Evolutionary conservation across 2,329 filamentous ascomycete genomes (phyloP).

Genomic region (Cordyceps militaris): DNA sequence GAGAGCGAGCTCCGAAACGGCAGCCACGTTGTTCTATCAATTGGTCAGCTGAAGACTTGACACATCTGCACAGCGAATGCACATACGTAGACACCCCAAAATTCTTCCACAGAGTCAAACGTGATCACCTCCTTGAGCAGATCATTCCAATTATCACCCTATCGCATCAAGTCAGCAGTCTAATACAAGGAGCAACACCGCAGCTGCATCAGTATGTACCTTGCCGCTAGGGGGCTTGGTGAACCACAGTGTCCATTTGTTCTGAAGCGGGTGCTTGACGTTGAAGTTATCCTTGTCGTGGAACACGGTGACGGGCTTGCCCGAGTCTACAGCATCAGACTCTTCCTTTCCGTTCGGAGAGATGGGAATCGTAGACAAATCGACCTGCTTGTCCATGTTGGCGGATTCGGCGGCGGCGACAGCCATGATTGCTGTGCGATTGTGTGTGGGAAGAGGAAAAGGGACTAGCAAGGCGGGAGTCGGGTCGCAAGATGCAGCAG

Average conservation of each 20-base stretch:
- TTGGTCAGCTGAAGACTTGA: conserved; percentile 15
- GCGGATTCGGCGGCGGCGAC: conserved; percentile 26
- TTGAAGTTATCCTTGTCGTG: conserved; percentile 99
- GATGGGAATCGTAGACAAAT: conserved; percentile 61
- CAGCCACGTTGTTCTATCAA: conserved; percentile 90
- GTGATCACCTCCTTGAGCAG: conserved; percentile 97
- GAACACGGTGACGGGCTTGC: conserved; percentile 83
- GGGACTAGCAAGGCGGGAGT: conserved; percentile 12
- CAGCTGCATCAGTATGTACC: conserved; percentile 43
- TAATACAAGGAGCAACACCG: too few relatives aligned
- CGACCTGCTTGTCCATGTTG: conserved; percentile 49
- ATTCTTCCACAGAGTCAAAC: conserved; percentile 97
- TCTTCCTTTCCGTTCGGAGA: conserved; percentile 53
- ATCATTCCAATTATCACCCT: conserved; percentile 99
- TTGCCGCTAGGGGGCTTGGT: conserved; percentile 96
- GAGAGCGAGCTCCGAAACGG: conserved; percentile 87
- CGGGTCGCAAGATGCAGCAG: conserved; percentile 17
- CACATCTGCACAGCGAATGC: conserved; percentile 17
- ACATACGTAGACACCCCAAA: conserved; percentile 97
- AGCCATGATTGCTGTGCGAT: conserved; percentile 25
- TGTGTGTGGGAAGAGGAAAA: not conserved
- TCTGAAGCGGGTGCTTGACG: conserved; percentile 95
- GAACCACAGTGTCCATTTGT: conserved; percentile 99
- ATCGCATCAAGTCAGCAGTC: conserved; percentile 18
- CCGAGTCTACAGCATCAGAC: conserved; percentile 41